Base-by-base conservation (phyloP, 306 rosid species). In the Cicer judaicum region DNA sequence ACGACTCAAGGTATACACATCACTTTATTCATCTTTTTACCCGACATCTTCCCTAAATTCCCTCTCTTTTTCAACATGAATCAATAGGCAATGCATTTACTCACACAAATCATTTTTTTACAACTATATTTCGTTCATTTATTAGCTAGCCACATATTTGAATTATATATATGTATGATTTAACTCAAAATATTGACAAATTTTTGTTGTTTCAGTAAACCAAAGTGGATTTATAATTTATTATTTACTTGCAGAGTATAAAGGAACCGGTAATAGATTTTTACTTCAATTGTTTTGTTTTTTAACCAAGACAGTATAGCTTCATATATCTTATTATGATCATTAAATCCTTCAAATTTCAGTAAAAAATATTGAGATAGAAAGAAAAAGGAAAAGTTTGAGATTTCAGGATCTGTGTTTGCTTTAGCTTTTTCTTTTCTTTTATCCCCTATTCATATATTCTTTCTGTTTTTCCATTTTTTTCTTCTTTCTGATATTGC, bases 1-100 rank as follows among this genome's bases (percentile, higher is more conserved):
- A 83, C 81, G 96, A 78, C 83, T 94, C 84, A 92, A 94, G 99
- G 99, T 94, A 68, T 80, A 29, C 6, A 72, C 59, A 78, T 24
- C 3, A 24, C 59, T 64, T 46, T 48, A 61, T 50, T 36, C 36
- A 15, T 64, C 84, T 75, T 44, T 47, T 72, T 59, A 70, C 76
- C 85, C 83, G 80, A 80, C 80, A 77, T 7, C 8, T 63, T 67
- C 73, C 87, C 75, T 38, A 81, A 80, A 73, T 84, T 84, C 85
- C 64, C 78, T 59, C 68, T 77, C 59, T 80, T 34, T 70, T 50
- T 43, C 50, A 36, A 36, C 60, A 63, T 29, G 34, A 29, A 29
- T 80, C 5, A 14, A 46, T 36, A 11, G 8, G 14, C 39, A 59
- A 24, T 75, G 47, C 38, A 57, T 24, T 24, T 24, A 24, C 29